Base-by-base conservation (phyloP, 176 grass and related monocot genomes). In the Bothriochloa decipiens region DNA sequence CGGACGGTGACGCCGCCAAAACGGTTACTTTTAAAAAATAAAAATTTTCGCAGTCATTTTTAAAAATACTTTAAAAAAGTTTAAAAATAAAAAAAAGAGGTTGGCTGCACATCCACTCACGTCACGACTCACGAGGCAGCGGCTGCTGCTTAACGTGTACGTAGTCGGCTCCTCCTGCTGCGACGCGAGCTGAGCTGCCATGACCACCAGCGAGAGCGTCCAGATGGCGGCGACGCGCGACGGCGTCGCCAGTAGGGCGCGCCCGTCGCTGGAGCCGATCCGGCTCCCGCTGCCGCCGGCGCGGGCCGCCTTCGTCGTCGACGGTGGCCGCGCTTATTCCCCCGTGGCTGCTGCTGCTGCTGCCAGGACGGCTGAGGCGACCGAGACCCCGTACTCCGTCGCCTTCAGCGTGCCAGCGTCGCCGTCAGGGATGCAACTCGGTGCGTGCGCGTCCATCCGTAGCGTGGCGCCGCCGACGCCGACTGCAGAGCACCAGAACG, bases 341-440 rank as follows among this genome's bases (percentile, higher is more conserved):
- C 17, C 49, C 16, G 17, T 7, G 1, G 16, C 49, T 53, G 5
- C 47, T 17, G 4, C 11, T 46, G 43, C 15, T 17, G 4, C 12
- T 16, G 49, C 17, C 5, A 53, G 16, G 53, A 23, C 58, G 9
- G 58, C n/a, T 9, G n/a, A 57, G 7, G 0, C 58, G 35, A 36
- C 5, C 39, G 39, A 40, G 16, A 18, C 11, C 15, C 67, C 42
- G 14, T 85, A 39, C 36, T 77, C 81, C 3, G 40, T 86, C 9
- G 81, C 83, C 3, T 47, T 97, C 53, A 87, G 89, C 76, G 12
- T 92, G 61, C 94, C 92, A 13, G 69, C 60, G n/a, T 97, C 94
- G 46, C 91, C 89, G 23, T 97, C 87, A 5, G 89, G 91, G 13
- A 43, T 90, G 29, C 77, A 87, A 77, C 65, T 88, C 18, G 78